Evolutionary conservation across 306 rosid genomes (phyloP).

Genomic region (Leucaena leucocephala): DNA sequence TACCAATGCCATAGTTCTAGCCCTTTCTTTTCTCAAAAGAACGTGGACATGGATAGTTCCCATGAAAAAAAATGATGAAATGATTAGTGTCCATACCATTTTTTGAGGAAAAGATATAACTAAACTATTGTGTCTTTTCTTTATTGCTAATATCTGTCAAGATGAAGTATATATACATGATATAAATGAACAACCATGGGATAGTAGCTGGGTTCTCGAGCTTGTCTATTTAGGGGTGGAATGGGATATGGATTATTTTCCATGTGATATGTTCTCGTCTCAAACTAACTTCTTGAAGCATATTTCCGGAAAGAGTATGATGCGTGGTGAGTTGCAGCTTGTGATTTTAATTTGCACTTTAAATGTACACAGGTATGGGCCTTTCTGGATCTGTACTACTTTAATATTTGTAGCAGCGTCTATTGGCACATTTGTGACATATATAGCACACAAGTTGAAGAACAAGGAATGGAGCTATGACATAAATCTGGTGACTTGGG

Average conservation of each 20-base stretch:
- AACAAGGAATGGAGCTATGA: constrained; percentile 83
- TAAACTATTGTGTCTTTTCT: constrained; percentile 6
- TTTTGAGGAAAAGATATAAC: constrained; percentile 21
- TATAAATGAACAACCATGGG: constrained; percentile 22
- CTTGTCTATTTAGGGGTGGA: background rate
- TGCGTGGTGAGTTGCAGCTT: background rate
- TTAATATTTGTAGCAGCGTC: constrained; percentile 94
- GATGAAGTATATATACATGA: constrained; percentile 4
- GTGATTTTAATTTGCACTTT: constrained; percentile 33
- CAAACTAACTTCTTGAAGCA: background rate
- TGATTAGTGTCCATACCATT: constrained; percentile 22
- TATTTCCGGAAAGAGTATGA: background rate
- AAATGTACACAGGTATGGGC: constrained; percentile 80
- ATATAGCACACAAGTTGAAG: constrained; percentile 81
- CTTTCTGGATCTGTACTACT: constrained; percentile 98
- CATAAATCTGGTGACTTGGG: constrained; percentile 94
- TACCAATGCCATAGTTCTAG: constrained; percentile 3
- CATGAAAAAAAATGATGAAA: background rate
- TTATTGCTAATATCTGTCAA: constrained; percentile 7
- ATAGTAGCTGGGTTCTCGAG: background rate
- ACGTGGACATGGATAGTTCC: no score
- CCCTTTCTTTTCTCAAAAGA: background rate
- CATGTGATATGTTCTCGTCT: background rate
- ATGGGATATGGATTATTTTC: background rate
- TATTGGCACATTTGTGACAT: constrained; percentile 92